These are phyloP conservation scores for Trichoderma erinaceum DNA, from an alignment of 495 filamentous ascomycete species.

Conservation along the genomic window DNA sequence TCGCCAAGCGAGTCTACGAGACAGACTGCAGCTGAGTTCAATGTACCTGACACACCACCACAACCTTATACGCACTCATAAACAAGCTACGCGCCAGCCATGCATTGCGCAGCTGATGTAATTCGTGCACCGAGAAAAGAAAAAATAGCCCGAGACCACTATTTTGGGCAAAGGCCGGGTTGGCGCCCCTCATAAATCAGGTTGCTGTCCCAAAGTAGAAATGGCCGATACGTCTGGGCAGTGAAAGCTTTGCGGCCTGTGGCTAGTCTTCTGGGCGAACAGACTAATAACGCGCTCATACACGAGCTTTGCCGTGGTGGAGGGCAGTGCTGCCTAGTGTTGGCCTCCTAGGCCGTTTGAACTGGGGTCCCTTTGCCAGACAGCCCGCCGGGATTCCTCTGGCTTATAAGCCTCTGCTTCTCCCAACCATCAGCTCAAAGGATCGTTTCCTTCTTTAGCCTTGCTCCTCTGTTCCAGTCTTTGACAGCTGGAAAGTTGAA, in stretches of 20 bases:
- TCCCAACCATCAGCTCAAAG: neutral
- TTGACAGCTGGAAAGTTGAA: neutral
- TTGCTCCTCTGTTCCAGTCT: neutral
- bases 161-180: neutral
- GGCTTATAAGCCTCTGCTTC: slow-evolving; percentile 15
- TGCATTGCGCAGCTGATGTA: neutral
- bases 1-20: neutral
- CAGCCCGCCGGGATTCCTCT: slow-evolving; percentile 6
- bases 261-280: neutral
- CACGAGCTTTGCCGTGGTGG: neutral
- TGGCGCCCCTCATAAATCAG: neutral
- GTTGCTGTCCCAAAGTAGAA: neutral
- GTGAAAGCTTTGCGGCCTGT: neutral
- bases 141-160: neutral
- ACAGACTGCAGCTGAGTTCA: neutral
- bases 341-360: neutral
- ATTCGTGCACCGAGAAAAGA: neutral
- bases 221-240: neutral
- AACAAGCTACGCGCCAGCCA: neutral
- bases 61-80: too few relatives aligned
- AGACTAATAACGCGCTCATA: neutral
- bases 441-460: neutral
- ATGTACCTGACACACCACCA: neutral
- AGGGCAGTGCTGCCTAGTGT: slow-evolving; percentile 3
- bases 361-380: slow-evolving; percentile 6